Base-by-base conservation (phyloP, 257 asterid species). In the Solanum chmielewskii region DNA sequence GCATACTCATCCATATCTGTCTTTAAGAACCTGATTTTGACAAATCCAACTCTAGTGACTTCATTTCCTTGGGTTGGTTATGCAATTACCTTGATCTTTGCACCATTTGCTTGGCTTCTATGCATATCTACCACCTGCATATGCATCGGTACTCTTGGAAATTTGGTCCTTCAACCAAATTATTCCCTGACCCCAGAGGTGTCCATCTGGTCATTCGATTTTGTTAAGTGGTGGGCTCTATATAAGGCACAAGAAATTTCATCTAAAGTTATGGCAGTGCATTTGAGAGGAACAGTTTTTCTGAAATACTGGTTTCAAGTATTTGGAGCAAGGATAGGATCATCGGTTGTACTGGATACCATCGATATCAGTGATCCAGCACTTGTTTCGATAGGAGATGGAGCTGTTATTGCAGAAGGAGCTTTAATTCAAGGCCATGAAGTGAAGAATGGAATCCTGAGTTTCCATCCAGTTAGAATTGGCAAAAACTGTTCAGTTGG, bases 181-280 rank as follows among this genome's bases (percentile, higher is more conserved):
- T 95, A 93, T 41, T 90, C 91, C 11, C 60, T 94, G 87, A 87
- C 60, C n/a, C 95, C 97, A 31, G 91, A 87, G 41, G 84, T 88
- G 74, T 92, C 98, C 21, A 85, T 94, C 35, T 94, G 95, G 94
- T 93, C 98, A 18, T 14, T 88, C 23, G 95, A 92, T 84, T 95
- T 89, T 66, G 89, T 93, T 70, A 95, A 93, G 87, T 95, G 98
- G 98, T 95, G 97, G 98, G 91, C 98, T 3, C 90, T 94, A 9
- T 94, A 92, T 80, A 95, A 95, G 89, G 96, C 94, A 45, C 98
- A 94, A 75, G 98, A 95, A 87, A 87, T 90, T 78, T 92, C 96
- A 47, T 92, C 96, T 13, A 94, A 92, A 88, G 94, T 92, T 27
- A 84, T 93, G 76, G 97, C 95, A 11, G 93, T 94, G 85, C 97